A percentile compares a stretch with the other conserved stretches of the same genome.
Conservation (phyloP, 108 stramenopile species). For the Nitzschia inconspicua region DNA sequence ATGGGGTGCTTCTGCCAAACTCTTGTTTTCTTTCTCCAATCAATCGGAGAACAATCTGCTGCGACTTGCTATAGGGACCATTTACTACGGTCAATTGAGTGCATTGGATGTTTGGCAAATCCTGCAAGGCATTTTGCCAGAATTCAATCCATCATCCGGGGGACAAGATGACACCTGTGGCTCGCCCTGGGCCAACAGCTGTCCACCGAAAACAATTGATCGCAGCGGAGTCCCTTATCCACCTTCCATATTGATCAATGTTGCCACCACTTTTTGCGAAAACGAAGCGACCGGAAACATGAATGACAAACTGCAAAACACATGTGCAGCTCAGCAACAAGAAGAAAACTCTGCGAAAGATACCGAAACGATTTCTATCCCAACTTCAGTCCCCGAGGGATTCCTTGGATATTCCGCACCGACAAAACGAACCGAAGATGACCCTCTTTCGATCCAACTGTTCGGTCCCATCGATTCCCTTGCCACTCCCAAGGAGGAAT, state of each 20-base stretch:
- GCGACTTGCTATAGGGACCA: slow-evolving; percentile 36
- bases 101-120: slow-evolving; percentile 51
- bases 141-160: slow-evolving; percentile 5
- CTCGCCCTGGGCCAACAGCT: slow-evolving; percentile 37
- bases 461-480: slow-evolving; percentile 26
- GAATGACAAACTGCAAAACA: no score
- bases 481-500: slow-evolving; percentile 8
- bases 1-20: slow-evolving; percentile 39
- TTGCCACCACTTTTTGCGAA: slow-evolving; percentile 37
- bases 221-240: slow-evolving; percentile 25
- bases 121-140: slow-evolving; percentile 18
- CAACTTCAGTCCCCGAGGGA: slow-evolving; percentile 47
- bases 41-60: slow-evolving; percentile 14
- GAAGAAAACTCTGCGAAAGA: neutral
- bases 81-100: slow-evolving; percentile 54
- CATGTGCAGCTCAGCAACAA: no score
- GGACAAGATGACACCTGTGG: slow-evolving; percentile 24
- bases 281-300: slow-evolving; percentile 7
- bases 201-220: slow-evolving; percentile 45
- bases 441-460: slow-evolving; percentile 24
- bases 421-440: slow-evolving; percentile 29
- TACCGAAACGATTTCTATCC: slow-evolving; percentile 5
- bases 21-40: slow-evolving; percentile 8
- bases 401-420: slow-evolving; percentile 49
- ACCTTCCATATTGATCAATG: slow-evolving; percentile 30